Base-by-base conservation (phyloP, 2,329 filamentous ascomycete species). In the Xylariaceae sp. region DNA sequence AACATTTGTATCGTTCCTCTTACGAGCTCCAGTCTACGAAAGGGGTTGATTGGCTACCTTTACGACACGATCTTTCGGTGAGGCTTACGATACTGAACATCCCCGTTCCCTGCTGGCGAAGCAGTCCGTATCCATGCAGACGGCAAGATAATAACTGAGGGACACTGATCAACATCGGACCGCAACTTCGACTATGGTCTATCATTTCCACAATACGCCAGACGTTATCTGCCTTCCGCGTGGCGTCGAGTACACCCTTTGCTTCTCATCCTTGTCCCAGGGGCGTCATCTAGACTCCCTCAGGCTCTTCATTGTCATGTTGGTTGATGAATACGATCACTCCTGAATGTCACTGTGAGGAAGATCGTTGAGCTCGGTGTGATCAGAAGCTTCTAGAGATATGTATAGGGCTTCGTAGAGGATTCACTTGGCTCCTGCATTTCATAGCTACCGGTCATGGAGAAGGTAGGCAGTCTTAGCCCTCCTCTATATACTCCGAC, bases 131-230 rank as follows among this genome's bases (percentile, higher is more conserved):
- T 6, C 51, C 48, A 48, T 57, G 50, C 39, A 18, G 23, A 49
- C 52, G 39, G 53, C 30, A 54, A 58, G 53, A 45, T 35, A 37
- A 54, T 41, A 45, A n/a, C 62, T 55, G 57, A 55, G 59, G 47
- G 51, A 48, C 2, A 51, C 49, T 56, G 3, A 13, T 41, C 51
- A 62, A 53, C 35, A 39, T 23, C 56, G 59, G 61, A 61, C 60
- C 50, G 18, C 34, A 53, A 62, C 57, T 62, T 65, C 63, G 64
- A 35, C 61, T 61, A 13, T 9, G 63, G 61, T 52, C 35, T 58
- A 61, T 53, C 55, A 63, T 53, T 60, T 64, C 57, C 57, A 54
- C 35, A 59, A 59, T 55, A 34, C 55, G 61, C 56, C 50, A 59
- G 35, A 48, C 13, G 49, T 57, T 47, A 35, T 50, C 37, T 51